Conservation (phyloP, 2,329 filamentous ascomycete species). For the Neocatenulostroma microsporum region DNA sequence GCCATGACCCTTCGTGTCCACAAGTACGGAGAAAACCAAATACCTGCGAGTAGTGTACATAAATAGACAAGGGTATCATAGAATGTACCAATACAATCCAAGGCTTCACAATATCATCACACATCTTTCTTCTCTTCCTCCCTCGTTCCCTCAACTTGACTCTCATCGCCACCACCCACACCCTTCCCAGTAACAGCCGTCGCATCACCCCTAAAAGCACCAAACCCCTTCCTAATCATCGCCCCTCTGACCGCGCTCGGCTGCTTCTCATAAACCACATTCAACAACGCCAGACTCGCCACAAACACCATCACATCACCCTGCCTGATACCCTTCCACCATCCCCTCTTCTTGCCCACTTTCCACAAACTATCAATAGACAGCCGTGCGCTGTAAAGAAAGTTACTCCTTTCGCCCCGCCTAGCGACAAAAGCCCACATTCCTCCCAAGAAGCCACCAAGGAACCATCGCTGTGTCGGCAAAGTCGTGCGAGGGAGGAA, state of each 20-base stretch:
- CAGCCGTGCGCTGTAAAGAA: slow-evolving; percentile 70
- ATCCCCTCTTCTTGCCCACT: slow-evolving; percentile 80
- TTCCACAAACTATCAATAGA: slow-evolving; percentile 83
- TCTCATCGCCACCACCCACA: slow-evolving; percentile 1
- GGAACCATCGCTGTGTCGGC: slow-evolving; percentile 78
- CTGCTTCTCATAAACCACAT: slow-evolving; percentile 66
- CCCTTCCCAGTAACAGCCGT: neutral
- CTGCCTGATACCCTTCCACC: slow-evolving; percentile 75
- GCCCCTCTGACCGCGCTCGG: slow-evolving; percentile 60
- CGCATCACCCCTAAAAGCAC: slow-evolving; percentile 66
- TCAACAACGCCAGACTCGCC: slow-evolving; percentile 66
- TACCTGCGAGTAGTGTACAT: too few relatives aligned
- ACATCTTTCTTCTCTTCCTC: slow-evolving; percentile 18
- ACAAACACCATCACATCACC: slow-evolving; percentile 84
- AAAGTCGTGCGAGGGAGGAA: slow-evolving; percentile 67
- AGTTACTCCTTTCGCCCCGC: slow-evolving; percentile 56
- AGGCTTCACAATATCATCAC: slow-evolving; percentile 6
- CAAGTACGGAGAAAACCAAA: too few relatives aligned
- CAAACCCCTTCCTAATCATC: slow-evolving; percentile 62
- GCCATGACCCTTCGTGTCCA: too few relatives aligned
- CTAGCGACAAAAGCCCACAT: slow-evolving; percentile 75
- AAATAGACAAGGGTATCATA: slow-evolving; percentile 2
- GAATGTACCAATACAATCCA: too few relatives aligned
- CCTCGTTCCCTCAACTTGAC: neutral
- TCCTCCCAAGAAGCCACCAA: slow-evolving; percentile 78